Base-by-base conservation (phyloP, 202 grass and related monocot species). In the Digitaria exilis region DNA sequence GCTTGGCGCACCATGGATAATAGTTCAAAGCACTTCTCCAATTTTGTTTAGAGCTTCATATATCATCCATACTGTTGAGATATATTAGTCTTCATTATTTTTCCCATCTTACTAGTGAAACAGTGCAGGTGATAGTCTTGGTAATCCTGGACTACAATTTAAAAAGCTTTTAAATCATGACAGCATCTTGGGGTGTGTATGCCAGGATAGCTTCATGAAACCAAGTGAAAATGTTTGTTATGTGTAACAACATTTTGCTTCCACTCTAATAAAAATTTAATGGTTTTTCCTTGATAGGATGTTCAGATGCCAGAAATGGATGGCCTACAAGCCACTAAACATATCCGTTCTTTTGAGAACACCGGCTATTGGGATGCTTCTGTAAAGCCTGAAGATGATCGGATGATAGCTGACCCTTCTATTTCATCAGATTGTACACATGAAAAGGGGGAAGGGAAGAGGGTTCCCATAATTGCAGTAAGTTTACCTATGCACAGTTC, bases 271-370 rank as follows among this genome's bases (percentile, higher is more conserved):
- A 13, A 66, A 49, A 76, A 18, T 26, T 7, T 84, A 60, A 32
- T 65, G 16, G 1, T 46, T 9, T 60, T 34, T 89, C 10, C 16
- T 86, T 73, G 42, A 48, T 80, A 97, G 95, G 95, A 97, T 93
- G 90, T 97, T 78, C 88, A 89, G 82, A 97, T 97, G 95, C 95
- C 92, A 82, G 84, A 88, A 88, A 95, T 97, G 95, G 92, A 97
- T 85, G 95, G 95, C 28, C 69, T 97, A 68, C 86, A 97, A 97
- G 95, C 95, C 76, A 95, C 95, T 71, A 95, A 65, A 85, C 87
- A 91, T 70, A 95, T 97, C 64, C 95, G 95, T 76, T 80, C 64
- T 29, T 97, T 95, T 16, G 95, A 97, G 81, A 88, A 82, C 78
- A 93, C 80, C 64, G 95, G 95, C 58, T 84, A 31, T 80, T 97